Conservation (phyloP, 257 asterid species). For the Nicotiana sylvestris region DNA sequence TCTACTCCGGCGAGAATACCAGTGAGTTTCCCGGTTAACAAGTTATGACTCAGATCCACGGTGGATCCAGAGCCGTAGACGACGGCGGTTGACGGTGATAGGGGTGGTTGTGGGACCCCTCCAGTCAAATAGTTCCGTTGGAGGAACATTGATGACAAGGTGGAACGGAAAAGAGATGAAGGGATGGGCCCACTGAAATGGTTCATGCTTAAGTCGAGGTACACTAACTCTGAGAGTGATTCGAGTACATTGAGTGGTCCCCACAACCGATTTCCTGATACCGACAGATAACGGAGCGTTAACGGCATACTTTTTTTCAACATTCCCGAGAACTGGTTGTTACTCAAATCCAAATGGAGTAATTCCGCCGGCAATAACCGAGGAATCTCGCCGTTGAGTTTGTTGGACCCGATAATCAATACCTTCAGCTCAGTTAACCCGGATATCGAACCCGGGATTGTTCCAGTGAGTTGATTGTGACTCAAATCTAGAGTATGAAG, state of each 20-base stretch:
- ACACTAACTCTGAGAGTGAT: slow-evolving; percentile 38
- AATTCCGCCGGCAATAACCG: slow-evolving; percentile 29
- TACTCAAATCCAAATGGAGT: slow-evolving; percentile 61
- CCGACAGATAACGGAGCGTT: slow-evolving; percentile 55
- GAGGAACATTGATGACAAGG: slow-evolving; percentile 53
- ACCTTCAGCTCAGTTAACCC: slow-evolving; percentile 28
- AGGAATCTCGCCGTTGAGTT: slow-evolving; percentile 35
- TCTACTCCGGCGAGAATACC: slow-evolving; percentile 44
- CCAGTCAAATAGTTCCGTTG: slow-evolving; percentile 91
- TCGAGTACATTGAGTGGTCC: slow-evolving; percentile 51
- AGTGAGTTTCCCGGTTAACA: slow-evolving; percentile 45
- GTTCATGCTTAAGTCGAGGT: slow-evolving; percentile 77
- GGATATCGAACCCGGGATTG: slow-evolving; percentile 28
- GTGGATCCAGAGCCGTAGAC: slow-evolving; percentile 34
- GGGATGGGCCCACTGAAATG: slow-evolving; percentile 67
- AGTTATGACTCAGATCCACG: slow-evolving; percentile 71
- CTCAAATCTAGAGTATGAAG: slow-evolving; percentile 83
- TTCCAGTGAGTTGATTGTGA: slow-evolving; percentile 51
- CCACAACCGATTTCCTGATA: slow-evolving; percentile 48
- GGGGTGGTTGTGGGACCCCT: slow-evolving; percentile 37
- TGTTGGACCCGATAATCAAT: slow-evolving; percentile 42
- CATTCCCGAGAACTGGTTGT: slow-evolving; percentile 44
- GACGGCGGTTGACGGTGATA: neutral
- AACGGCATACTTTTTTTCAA: slow-evolving; percentile 44
- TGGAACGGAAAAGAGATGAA: slow-evolving; percentile 33